phyloP scores from a whole-genome alignment of 1,139 yeast genomes.

The Protomyces pachydermus region DNA sequence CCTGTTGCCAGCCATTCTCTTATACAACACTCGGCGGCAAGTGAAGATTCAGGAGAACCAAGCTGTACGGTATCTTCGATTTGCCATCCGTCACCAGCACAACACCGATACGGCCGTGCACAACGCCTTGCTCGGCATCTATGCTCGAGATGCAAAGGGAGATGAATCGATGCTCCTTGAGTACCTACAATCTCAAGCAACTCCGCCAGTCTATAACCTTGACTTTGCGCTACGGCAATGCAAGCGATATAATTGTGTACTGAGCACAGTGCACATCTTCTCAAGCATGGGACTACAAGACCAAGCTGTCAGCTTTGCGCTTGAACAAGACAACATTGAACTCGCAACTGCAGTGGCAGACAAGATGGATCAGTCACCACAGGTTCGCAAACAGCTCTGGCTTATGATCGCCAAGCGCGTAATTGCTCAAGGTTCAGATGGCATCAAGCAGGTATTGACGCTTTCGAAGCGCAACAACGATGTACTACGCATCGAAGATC shows the following conservation, averaged over 20 bases:
- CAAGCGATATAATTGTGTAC: constrained; percentile 52
- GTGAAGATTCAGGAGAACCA: constrained; percentile 47
- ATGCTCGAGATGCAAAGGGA: constrained; percentile 54
- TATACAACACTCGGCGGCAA: constrained; percentile 46
- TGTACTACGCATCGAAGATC: constrained; percentile 67
- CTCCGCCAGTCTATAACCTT: constrained; percentile 49
- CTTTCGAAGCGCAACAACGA: constrained; percentile 49
- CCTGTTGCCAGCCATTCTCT: constrained; percentile 69
- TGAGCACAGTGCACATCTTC: constrained; percentile 66
- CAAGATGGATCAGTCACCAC: constrained; percentile 46
- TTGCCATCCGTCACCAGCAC: constrained; percentile 53
- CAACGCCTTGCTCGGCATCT: constrained; percentile 66
- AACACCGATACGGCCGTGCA: constrained; percentile 53
- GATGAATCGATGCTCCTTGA: constrained; percentile 47
- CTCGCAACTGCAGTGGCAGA: constrained; percentile 58
- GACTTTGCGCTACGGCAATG: constrained; percentile 75
- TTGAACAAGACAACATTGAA: constrained; percentile 57
- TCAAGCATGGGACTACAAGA: constrained; percentile 65
- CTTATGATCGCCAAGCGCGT: constrained; percentile 59
- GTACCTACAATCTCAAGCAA: constrained; percentile 44
- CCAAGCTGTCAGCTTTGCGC: constrained; percentile 73
- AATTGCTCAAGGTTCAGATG: constrained; percentile 42
- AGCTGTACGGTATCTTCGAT: constrained; percentile 60
- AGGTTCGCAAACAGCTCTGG: constrained; percentile 69
- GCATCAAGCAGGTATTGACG: constrained; percentile 39